phyloP scores from a whole-genome alignment of 352 stramenopile species.

The Pythium rhizo-oryzae region DNA sequence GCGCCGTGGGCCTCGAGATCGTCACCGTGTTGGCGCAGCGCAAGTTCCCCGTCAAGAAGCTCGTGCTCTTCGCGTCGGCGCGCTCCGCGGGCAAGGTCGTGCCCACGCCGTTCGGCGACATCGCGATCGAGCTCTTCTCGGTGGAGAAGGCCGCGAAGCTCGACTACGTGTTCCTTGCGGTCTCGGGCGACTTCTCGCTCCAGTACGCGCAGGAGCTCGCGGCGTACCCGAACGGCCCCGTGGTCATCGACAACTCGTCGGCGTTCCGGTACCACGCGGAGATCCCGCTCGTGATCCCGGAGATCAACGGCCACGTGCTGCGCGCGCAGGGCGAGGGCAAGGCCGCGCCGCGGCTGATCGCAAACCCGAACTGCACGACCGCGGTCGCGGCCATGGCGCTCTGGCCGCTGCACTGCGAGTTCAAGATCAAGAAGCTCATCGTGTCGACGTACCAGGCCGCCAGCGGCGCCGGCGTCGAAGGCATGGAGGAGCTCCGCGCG shows the following conservation, averaged over 20 bases:
- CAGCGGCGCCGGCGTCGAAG: constrained; percentile 89
- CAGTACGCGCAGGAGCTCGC: constrained; percentile 94
- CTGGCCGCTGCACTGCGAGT: constrained; percentile 96
- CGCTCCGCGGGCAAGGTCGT: constrained; percentile 93
- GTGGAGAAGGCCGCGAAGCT: constrained; percentile 92
- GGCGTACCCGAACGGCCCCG: constrained; percentile 67
- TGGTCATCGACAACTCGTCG: constrained; percentile 99
- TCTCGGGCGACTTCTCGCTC: constrained; percentile 96
- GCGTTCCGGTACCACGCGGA: constrained; percentile 93
- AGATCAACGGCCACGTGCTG: constrained; percentile 94
- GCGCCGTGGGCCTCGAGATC: constrained; percentile 98
- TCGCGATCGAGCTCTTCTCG: constrained; percentile 96
- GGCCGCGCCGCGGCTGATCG: constrained; percentile 90
- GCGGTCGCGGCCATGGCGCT: constrained; percentile 97
- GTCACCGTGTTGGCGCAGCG: constrained; percentile 85
- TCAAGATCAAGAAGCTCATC: constrained; percentile 96
- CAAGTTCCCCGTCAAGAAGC: constrained; percentile 90
- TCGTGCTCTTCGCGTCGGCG: constrained; percentile 96
- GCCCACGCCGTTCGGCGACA: constrained; percentile 88
- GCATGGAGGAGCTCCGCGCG: constrained; percentile 95
- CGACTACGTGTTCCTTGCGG: constrained; percentile 97
- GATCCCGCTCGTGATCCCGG: constrained; percentile 94
- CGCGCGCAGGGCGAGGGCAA: constrained; percentile 45
- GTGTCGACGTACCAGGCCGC: constrained; percentile 96
- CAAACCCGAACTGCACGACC: constrained; percentile 99